Conservation (phyloP, 257 asterid genomes). For the Nicotiana attenuata region DNA sequence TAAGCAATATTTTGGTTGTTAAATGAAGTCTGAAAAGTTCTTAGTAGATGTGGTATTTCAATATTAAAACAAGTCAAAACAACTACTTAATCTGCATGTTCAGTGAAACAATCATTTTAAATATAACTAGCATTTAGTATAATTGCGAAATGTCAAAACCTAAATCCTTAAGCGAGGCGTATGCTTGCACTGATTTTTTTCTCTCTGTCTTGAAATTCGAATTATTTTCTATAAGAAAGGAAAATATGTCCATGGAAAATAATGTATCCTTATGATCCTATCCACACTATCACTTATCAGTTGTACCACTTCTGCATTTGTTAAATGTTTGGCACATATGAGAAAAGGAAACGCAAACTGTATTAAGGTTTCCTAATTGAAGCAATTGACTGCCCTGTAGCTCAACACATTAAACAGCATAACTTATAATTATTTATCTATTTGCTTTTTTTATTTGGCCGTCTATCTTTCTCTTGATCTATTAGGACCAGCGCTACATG, state of each 20-base stretch:
- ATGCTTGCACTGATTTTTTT: neutral
- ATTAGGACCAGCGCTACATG: neutral
- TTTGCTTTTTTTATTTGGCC: neutral
- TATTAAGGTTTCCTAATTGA: neutral
- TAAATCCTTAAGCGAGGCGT: neutral
- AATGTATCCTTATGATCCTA: neutral
- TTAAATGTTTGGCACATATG: neutral
- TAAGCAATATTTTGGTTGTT: neutral
- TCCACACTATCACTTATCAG: neutral
- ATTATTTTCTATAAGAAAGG: neutral
- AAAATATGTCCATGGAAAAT: neutral
- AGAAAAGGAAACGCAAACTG: neutral
- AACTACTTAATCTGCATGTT: neutral
- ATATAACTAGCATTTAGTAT: neutral
- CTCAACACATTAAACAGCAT: neutral
- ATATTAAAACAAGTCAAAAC: neutral
- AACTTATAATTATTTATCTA: no score
- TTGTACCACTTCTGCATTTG: neutral
- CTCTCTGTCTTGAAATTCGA: neutral
- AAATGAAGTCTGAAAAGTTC: neutral
- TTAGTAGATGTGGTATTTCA: neutral
- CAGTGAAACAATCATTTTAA: neutral
- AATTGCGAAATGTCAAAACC: neutral
- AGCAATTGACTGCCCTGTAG: neutral
- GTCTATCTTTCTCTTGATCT: neutral